These are phyloP conservation scores for Aureobasidium lini DNA, from an alignment of 2,329 filamentous ascomycete species.

Conservation along the genomic window DNA sequence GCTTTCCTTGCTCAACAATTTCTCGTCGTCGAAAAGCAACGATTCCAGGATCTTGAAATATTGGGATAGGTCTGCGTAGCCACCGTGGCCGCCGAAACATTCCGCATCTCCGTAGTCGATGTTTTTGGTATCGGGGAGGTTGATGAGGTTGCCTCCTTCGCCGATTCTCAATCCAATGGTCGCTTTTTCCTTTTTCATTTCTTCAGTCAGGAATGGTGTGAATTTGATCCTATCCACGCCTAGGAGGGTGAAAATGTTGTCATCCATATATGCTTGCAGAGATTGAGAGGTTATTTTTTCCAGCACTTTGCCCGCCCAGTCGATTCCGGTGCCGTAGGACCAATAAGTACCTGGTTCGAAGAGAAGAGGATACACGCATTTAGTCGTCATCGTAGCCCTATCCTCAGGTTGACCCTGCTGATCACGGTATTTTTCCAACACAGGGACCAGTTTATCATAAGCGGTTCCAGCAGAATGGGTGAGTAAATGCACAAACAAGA, in stretches of 20 bases:
- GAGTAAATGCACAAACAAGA: constrained; percentile 47
- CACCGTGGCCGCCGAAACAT: constrained; percentile 28
- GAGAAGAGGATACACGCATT: constrained; percentile 37
- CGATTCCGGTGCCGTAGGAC: constrained; percentile 44
- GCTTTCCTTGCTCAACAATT: constrained; percentile 36
- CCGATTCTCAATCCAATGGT: constrained; percentile 18
- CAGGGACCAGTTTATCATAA: constrained; percentile 39
- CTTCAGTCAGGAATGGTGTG: constrained; percentile 17
- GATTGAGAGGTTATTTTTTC: constrained; percentile 39
- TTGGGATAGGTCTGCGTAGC: constrained; percentile 28
- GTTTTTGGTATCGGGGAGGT: constrained; percentile 13
- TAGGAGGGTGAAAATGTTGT: constrained; percentile 40
- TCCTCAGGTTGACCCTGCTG: constrained; percentile 20
- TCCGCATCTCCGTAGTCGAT: constrained; percentile 24
- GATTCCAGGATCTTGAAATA: constrained; percentile 42
- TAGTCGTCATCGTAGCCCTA: constrained; percentile 22
- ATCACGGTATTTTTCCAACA: not conserved
- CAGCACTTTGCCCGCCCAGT: constrained; percentile 48
- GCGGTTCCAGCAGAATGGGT: constrained; percentile 44
- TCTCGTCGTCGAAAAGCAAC: constrained; percentile 43
- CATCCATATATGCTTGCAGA: constrained; percentile 38
- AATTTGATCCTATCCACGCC: constrained; percentile 31
- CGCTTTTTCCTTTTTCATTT: constrained; percentile 19
- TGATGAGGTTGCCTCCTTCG: constrained; percentile 17
- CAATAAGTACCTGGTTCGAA: constrained; percentile 47